Base-by-base conservation (phyloP, 2,329 filamentous ascomycete species). In the Fusarium mundagurra region DNA sequence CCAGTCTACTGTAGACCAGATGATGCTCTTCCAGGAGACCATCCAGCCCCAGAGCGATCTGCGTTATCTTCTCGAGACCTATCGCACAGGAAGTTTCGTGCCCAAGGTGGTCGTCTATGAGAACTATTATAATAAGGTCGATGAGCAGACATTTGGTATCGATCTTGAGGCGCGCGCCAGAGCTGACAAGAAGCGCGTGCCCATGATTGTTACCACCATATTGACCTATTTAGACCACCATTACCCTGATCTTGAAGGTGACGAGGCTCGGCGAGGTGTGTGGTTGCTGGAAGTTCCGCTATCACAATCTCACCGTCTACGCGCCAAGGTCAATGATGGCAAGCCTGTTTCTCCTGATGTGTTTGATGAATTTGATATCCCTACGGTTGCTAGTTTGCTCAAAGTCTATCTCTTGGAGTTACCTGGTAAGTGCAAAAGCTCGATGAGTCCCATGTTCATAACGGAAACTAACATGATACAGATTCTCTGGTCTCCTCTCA, bases 21-120 rank as follows among this genome's bases (percentile, higher is more conserved):
- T 99, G 95, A 95, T 99, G 92, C 88, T 99, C 53, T 99, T 97
- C 85, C 96, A 99, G 83, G 96, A 99, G 86, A 98, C 96, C 1
- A 94, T 99, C n/a, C 96, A 98, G 83, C 96, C 96, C 11, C 82
- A 92, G 54, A 93, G 94, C 44, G 96, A 99, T 83, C 86, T 99
- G 76, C 90, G 96, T 73, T 99, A 98, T 82, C 89, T 99, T 69
- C 88, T 99, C 51, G 96, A 99, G 85, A 99, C 96, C 81, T 99
- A 99, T 84, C 92, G 95, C 72, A 99, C 96, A 12, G 96, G 96
- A 72, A 94, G 92, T 75, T 99, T 97, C 81, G 90, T 94, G 59
- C 96, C 96, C 14, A 95, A 91, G 79, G 96, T 98, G 34, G 91
- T 95, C 53, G 93, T 94, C 8, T 99, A 99, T 83, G 96, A 99